Percentiles rank a stretch among this genome's conserved stretches.
Evolutionary conservation across 2,329 filamentous ascomycete genomes (phyloP).

Genomic region (Metarhizium rileyi): DNA sequence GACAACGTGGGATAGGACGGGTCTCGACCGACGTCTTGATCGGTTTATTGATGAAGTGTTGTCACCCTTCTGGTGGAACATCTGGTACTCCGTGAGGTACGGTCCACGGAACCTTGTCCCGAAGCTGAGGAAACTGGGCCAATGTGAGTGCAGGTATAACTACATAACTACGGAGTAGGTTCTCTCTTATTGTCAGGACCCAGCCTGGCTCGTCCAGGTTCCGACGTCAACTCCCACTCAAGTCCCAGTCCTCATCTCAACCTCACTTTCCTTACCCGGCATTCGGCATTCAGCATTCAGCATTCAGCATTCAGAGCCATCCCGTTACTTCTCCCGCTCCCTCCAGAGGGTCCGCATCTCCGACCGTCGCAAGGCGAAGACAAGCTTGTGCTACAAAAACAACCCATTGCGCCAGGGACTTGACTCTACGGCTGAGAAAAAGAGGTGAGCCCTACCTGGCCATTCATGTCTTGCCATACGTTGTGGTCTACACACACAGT

Average conservation of each 20-base stretch:
- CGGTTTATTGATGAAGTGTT: too few relatives aligned
- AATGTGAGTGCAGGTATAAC: background rate
- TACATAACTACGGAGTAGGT: background rate
- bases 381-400: background rate
- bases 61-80: too few relatives aligned
- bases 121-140: background rate
- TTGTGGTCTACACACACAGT: background rate
- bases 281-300: too few relatives aligned
- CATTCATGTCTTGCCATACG: background rate
- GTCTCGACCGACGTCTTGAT: too few relatives aligned
- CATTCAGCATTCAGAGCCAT: background rate
- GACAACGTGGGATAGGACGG: too few relatives aligned
- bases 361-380: background rate
- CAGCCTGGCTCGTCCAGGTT: background rate
- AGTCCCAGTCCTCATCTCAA: background rate
- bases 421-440: background rate
- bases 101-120: background rate
- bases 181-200: background rate
- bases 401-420: background rate
- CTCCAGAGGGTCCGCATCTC: background rate
- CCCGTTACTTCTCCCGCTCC: background rate
- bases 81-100: too few relatives aligned
- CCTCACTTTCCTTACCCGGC: background rate
- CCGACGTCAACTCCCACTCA: background rate
- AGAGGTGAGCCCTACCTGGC: background rate